Percentiles rank a stretch among this genome's conserved stretches.
Conservation (phyloP, 176 grass and related monocot species). For the Calamus simplicifolius region DNA sequence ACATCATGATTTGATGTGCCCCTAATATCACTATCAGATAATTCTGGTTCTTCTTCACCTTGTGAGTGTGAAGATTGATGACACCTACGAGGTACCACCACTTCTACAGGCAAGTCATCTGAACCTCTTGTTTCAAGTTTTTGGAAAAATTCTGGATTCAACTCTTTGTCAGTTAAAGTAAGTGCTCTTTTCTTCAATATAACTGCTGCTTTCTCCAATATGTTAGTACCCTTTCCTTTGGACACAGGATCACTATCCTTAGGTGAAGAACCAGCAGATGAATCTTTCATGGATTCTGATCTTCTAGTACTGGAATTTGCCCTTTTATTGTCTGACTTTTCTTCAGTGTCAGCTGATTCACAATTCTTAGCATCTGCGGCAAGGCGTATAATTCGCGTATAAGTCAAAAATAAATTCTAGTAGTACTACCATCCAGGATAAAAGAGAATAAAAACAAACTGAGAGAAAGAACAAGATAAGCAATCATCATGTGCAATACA, state of each 20-base stretch:
- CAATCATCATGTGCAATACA: not conserved
- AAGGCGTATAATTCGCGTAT: not conserved
- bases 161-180: constrained; percentile 64
- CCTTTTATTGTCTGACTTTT: constrained; percentile 36
- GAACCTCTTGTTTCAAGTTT: constrained; percentile 68
- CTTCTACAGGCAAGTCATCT: constrained; percentile 80
- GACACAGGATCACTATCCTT: constrained; percentile 34
- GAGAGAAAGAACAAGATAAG: not conserved
- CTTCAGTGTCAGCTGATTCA: constrained; percentile 47
- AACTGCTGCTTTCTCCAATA: constrained; percentile 71
- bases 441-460: not conserved
- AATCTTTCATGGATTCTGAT: constrained; percentile 33
- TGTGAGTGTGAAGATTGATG: constrained; percentile 41
- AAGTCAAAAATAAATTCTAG: not conserved
- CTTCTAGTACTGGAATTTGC: constrained; percentile 27
- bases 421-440: too few relatives aligned
- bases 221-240: constrained; percentile 43
- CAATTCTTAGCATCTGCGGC: constrained; percentile 56
- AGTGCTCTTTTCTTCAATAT: constrained; percentile 73
- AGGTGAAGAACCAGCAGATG: constrained; percentile 43
- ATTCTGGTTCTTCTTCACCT: constrained; percentile 44
- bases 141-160: constrained; percentile 94
- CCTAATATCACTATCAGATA: constrained; percentile 39
- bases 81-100: constrained; percentile 54
- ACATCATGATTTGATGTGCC: constrained; percentile 39